These are phyloP conservation scores for Carex littledalei DNA, from an alignment of 176 grass and related monocot species.

Conservation along the genomic window DNA sequence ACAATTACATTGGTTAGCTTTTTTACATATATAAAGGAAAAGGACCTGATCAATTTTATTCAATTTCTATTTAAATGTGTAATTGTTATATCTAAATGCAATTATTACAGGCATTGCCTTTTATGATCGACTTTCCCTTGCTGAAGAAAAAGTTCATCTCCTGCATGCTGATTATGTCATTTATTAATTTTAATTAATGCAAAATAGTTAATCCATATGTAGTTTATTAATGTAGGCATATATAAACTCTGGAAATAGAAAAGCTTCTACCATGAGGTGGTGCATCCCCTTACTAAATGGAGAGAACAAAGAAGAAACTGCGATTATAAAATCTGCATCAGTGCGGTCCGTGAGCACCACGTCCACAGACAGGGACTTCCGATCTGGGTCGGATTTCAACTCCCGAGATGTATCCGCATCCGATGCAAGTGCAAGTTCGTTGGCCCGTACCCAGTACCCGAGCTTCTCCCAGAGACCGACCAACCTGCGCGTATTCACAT, in stretches of 20 bases:
- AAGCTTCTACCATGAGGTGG: constrained; percentile 45
- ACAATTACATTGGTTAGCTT: background rate
- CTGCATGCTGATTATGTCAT: background rate
- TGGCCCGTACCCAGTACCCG: constrained; percentile 55
- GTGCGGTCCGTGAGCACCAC: constrained; percentile 63
- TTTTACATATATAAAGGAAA: background rate
- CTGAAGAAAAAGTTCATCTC: background rate
- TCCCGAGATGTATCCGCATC: constrained; percentile 53
- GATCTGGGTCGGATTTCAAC: constrained; percentile 67
- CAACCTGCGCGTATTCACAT: constrained; percentile 86
- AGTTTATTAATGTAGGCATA: background rate
- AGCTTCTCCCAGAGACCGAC: constrained; percentile 72
- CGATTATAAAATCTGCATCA: constrained; percentile 38
- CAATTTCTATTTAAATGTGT: background rate
- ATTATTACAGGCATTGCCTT: background rate
- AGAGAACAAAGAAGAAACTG: constrained; percentile 22
- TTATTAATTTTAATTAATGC: background rate
- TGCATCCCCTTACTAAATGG: constrained; percentile 62
- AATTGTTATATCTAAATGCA: background rate
- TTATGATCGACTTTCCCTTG: background rate
- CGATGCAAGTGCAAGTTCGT: constrained; percentile 42
- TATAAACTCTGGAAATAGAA: background rate
- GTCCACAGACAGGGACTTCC: constrained; percentile 58
- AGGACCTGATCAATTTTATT: background rate
- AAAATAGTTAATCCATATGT: background rate